phyloP scores from a whole-genome alignment of 352 stramenopile genomes.

The Phytophthora chlamydospora region DNA sequence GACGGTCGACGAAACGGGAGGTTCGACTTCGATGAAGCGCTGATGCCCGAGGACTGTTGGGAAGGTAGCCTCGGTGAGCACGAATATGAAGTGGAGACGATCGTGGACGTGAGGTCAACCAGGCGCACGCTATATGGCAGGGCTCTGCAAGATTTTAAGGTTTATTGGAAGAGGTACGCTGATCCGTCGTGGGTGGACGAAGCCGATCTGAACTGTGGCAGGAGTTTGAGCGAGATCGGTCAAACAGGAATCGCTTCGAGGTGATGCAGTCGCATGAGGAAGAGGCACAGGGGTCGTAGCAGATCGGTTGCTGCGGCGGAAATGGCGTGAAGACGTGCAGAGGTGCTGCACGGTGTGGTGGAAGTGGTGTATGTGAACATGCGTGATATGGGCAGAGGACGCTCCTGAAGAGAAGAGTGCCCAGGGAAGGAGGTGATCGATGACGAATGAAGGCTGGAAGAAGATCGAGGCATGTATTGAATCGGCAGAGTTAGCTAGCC shows the following conservation, averaged over 20 bases:
- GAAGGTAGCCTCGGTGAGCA: not conserved
- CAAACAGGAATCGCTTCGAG: not conserved
- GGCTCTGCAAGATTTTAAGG: not conserved
- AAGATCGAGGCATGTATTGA: no score
- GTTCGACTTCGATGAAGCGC: slow-evolving; percentile 24
- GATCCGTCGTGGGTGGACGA: slow-evolving; percentile 7
- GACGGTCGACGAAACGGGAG: slow-evolving; percentile 13
- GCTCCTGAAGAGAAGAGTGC: no score
- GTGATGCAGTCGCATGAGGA: slow-evolving; percentile 8
- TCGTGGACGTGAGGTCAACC: slow-evolving; percentile 1
- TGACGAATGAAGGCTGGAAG: no score
- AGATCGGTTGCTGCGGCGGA: no score
- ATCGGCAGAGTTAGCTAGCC: no score
- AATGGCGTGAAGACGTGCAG: no score
- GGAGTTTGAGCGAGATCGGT: not conserved
- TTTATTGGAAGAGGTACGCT: slow-evolving; percentile 10
- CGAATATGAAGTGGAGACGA: slow-evolving; percentile 8
- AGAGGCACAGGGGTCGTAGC: no score
- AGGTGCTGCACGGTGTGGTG: no score
- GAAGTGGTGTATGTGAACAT: no score
- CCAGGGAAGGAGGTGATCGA: no score
- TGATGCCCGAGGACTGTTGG: slow-evolving; percentile 17
- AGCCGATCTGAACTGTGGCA: slow-evolving; percentile 12
- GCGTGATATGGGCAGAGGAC: no score
- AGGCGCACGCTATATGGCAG: not conserved